These are phyloP conservation scores for Iris pallida DNA, from an alignment of 116 monocot species.

Conservation along the genomic window DNA sequence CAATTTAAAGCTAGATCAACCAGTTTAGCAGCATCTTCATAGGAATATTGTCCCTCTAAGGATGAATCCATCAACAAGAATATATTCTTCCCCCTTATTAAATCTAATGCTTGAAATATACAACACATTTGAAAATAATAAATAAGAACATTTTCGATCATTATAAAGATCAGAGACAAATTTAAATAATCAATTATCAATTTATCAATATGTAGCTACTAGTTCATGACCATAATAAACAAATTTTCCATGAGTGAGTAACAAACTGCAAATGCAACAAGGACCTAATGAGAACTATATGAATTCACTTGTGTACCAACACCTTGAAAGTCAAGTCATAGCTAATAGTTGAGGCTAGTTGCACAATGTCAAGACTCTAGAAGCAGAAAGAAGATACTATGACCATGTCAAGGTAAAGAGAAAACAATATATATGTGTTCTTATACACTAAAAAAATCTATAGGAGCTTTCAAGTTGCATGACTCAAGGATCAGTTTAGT, in stretches of 20 bases:
- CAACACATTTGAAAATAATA: not conserved
- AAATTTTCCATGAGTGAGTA: not conserved
- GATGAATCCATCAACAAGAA: conserved; percentile 77
- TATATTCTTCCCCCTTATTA: conserved; percentile 84
- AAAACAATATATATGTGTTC: too few relatives aligned
- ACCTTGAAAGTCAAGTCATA: too few relatives aligned
- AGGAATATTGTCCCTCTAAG: conserved; percentile 80
- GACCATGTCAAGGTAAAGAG: too few relatives aligned
- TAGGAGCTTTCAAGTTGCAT: too few relatives aligned
- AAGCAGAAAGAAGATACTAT: too few relatives aligned
- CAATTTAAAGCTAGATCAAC: too few relatives aligned
- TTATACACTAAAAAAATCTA: too few relatives aligned
- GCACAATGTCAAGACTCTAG: too few relatives aligned
- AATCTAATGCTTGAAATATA: conserved; percentile 61
- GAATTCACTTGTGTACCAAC: too few relatives aligned
- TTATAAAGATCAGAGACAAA: not conserved
- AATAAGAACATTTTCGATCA: too few relatives aligned
- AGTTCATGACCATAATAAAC: not conserved
- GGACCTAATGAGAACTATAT: not conserved
- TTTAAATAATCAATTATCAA: not conserved
- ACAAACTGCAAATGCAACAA: not conserved
- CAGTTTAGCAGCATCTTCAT: conserved; percentile 77
- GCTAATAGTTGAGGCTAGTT: too few relatives aligned
- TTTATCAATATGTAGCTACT: not conserved
- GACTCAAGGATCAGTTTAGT: too few relatives aligned